Evolutionary conservation across 441 rosid genomes (phyloP).

Genomic region (Croton setiger): DNA sequence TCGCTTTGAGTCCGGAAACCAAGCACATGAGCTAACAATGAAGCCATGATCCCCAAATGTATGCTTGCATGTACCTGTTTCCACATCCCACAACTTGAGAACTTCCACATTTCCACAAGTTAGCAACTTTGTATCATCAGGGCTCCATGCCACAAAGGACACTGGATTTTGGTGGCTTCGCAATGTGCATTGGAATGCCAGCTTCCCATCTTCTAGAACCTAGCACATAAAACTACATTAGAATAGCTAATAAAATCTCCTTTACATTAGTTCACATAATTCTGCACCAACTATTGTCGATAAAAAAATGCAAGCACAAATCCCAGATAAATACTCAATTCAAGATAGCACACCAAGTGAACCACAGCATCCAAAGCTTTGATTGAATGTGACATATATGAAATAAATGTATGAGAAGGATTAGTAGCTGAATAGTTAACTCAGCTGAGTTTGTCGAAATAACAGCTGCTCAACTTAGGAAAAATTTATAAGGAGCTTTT

Average conservation of each 20-base stretch:
- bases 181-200: slow-evolving; percentile 50
- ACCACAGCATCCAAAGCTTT: neutral
- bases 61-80: slow-evolving; percentile 77
- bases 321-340: slow-evolving; percentile 11
- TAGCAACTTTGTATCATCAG: slow-evolving; percentile 69
- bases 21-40: slow-evolving; percentile 86
- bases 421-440: neutral
- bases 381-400: neutral
- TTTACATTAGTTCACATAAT: neutral
- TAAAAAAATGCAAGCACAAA: slow-evolving; percentile 1
- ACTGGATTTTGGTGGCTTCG: slow-evolving; percentile 74
- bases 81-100: slow-evolving; percentile 90
- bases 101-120: slow-evolving; percentile 83
- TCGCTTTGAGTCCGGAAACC: slow-evolving; percentile 90
- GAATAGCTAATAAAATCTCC: slow-evolving; percentile 12
- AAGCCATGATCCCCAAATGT: slow-evolving; percentile 82
- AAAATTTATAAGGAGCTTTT: neutral
- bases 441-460: neutral
- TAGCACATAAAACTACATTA: slow-evolving; percentile 26
- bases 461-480: slow-evolving; percentile 1
- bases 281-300: neutral
- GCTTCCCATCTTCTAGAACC: slow-evolving; percentile 59
- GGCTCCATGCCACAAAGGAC: slow-evolving; percentile 89
- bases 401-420: neutral
- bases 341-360: slow-evolving; percentile 1